Percentiles rank a stretch among this genome's conserved stretches.
Conservation (phyloP, 2,329 filamentous ascomycete genomes). For the Blastomyces percursus region DNA sequence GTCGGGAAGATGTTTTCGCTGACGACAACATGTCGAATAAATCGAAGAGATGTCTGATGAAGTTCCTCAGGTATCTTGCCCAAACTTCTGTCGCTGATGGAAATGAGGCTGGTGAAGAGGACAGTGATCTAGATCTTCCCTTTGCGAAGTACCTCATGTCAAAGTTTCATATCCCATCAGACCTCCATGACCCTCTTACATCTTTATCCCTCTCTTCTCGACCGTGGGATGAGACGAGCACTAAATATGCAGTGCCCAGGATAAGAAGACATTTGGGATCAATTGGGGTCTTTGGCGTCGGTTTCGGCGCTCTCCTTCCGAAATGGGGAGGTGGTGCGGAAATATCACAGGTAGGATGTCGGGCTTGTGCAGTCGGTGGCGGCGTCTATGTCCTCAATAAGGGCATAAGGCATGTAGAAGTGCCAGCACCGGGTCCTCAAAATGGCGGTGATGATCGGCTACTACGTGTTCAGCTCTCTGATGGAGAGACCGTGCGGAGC, state of each 20-base stretch:
- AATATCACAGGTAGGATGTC: constrained; percentile 81
- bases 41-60: constrained; percentile 80
- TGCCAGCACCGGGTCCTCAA: constrained; percentile 8
- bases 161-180: constrained; percentile 56
- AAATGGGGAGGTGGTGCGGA: constrained; percentile 91
- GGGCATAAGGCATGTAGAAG: constrained; percentile 40
- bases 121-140: constrained; percentile 45
- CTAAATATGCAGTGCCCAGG: constrained; percentile 58
- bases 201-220: constrained; percentile 67
- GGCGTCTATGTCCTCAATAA: constrained; percentile 78
- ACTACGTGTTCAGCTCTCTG: constrained; percentile 25
- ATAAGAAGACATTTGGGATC: constrained; percentile 74
- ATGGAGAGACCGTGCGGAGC: constrained; percentile 29
- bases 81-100: constrained; percentile 48
- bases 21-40: constrained; percentile 64
- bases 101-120: constrained; percentile 38
- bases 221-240: constrained; percentile 42
- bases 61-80: constrained; percentile 79
- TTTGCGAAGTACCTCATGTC: constrained; percentile 38
- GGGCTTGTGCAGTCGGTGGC: constrained; percentile 81
- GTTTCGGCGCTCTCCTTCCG: constrained; percentile 79
- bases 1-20: constrained; percentile 82
- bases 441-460: constrained; percentile 13
- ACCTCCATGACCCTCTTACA: constrained; percentile 53
- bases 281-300: constrained; percentile 75